These are phyloP conservation scores for Phascolomyces articulosus DNA, from an alignment of 371 early-diverging fungal species.

Conservation along the genomic window DNA sequence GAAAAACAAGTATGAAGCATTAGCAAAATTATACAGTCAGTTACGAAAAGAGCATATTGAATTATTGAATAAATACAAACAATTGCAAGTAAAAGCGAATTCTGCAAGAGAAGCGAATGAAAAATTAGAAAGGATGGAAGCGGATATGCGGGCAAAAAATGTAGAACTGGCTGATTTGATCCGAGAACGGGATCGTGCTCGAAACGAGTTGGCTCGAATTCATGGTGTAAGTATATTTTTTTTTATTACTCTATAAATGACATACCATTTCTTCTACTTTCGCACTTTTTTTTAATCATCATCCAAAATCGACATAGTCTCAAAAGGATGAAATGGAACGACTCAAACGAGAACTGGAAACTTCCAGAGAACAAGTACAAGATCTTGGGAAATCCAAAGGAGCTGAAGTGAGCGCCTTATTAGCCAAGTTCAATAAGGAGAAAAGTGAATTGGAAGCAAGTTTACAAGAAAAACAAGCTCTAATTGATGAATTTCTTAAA, in stretches of 20 bases:
- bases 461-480: constrained; percentile 48
- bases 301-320: no score
- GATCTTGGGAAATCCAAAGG: constrained; percentile 81
- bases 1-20: constrained; percentile 90
- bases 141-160: constrained; percentile 80
- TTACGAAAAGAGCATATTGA: constrained; percentile 96
- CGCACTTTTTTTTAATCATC: no score
- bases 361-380: constrained; percentile 73
- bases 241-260: no score
- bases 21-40: constrained; percentile 94
- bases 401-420: constrained; percentile 80
- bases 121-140: constrained; percentile 77
- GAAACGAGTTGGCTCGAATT: constrained; percentile 72
- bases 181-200: constrained; percentile 81
- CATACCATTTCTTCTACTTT: no score
- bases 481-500: constrained; percentile 65
- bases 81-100: constrained; percentile 80
- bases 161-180: constrained; percentile 82
- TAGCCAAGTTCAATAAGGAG: constrained; percentile 79
- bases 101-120: constrained; percentile 77
- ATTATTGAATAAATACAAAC: constrained; percentile 84
- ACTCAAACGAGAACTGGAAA: constrained; percentile 77
- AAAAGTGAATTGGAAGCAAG: constrained; percentile 77
- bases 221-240: constrained; percentile 53
- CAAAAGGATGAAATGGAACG: constrained; percentile 83